Evolutionary conservation across 2,329 filamentous ascomycete species (phyloP).

Genomic region (Trichoderma citrinoviride): DNA sequence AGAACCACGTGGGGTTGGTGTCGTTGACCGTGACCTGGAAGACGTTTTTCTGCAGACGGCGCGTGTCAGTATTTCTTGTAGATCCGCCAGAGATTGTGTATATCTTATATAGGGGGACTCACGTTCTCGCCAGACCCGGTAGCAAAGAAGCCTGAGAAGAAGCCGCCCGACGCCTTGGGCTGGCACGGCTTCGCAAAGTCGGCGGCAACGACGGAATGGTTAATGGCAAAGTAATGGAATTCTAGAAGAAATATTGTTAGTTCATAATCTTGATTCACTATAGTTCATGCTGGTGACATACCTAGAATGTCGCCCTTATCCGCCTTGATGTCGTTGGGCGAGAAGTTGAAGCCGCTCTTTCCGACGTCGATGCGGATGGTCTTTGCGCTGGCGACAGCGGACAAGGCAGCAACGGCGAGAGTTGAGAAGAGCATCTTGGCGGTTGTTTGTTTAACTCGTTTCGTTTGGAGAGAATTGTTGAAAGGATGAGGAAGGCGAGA

Average conservation of each 20-base stretch:
- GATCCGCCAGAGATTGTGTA: no score
- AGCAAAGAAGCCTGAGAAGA: constrained; percentile 23
- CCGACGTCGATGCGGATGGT: constrained; percentile 42
- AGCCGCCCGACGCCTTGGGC: constrained; percentile 31
- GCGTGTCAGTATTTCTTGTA: constrained; percentile 4
- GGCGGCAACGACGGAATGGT: constrained; percentile 47
- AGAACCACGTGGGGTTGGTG: constrained; percentile 23
- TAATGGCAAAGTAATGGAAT: constrained; percentile 48
- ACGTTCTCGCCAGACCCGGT: constrained; percentile 1
- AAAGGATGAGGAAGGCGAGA: background rate
- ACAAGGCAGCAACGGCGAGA: constrained; percentile 20
- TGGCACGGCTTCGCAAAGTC: constrained; percentile 49
- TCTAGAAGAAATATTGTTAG: constrained; percentile 30
- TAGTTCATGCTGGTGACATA: no score
- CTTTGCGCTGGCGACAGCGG: constrained; percentile 28
- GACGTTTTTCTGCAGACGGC: constrained; percentile 21
- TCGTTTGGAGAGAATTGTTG: background rate
- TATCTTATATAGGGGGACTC: background rate
- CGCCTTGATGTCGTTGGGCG: constrained; percentile 42
- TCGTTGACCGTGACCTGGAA: constrained; percentile 23
- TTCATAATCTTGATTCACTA: no score
- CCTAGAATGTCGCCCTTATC: constrained; percentile 43
- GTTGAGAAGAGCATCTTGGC: constrained; percentile 24
- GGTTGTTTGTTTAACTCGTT: background rate
- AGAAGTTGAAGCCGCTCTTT: constrained; percentile 43